A percentile compares a stretch with the other conserved stretches of the same genome.
phyloP scores from a whole-genome alignment of 371 early-diverging fungal species.

The Syncephalastrum sp. region DNA sequence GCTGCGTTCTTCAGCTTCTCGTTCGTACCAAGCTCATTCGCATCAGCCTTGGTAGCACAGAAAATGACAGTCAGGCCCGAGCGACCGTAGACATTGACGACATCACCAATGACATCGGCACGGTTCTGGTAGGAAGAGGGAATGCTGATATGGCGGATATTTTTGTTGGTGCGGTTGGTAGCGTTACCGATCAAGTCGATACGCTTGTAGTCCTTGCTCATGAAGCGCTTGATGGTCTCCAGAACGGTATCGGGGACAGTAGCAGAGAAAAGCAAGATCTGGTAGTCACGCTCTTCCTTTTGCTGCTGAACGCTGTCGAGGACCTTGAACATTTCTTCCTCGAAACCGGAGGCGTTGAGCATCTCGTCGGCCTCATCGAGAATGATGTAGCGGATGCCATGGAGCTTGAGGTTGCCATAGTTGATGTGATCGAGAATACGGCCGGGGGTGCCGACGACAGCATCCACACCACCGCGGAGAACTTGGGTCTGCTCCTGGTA shows the following conservation, averaged over 20 bases:
- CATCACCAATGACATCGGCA: constrained; percentile 81
- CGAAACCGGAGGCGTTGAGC: constrained; percentile 95
- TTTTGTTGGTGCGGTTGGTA: constrained; percentile 73
- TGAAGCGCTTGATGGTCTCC: constrained; percentile 78
- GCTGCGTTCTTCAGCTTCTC: constrained; percentile 74
- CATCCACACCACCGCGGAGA: constrained; percentile 88
- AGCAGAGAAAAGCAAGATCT: constrained; percentile 87
- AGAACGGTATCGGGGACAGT: constrained; percentile 87
- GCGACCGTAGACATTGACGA: constrained; percentile 78
- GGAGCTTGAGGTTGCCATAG: constrained; percentile 76
- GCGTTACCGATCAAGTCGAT: constrained; percentile 79
- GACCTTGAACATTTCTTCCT: constrained; percentile 88
- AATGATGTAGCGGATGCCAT: constrained; percentile 70
- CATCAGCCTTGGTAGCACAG: constrained; percentile 89
- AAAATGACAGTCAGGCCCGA: constrained; percentile 89
- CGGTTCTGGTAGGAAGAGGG: constrained; percentile 77
- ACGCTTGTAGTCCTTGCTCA: constrained; percentile 80
- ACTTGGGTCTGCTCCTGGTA: constrained; percentile 77
- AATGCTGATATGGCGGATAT: constrained; percentile 81
- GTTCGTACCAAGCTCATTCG: constrained; percentile 83
- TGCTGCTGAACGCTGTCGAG: constrained; percentile 75
- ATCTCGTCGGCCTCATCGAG: constrained; percentile 97
- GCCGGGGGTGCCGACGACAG: constrained; percentile 98
- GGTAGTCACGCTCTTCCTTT: constrained; percentile 69
- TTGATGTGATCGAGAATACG: constrained; percentile 95